Conservation (phyloP, 2,329 filamentous ascomycete genomes). For the Furcasterigmium sp. region DNA sequence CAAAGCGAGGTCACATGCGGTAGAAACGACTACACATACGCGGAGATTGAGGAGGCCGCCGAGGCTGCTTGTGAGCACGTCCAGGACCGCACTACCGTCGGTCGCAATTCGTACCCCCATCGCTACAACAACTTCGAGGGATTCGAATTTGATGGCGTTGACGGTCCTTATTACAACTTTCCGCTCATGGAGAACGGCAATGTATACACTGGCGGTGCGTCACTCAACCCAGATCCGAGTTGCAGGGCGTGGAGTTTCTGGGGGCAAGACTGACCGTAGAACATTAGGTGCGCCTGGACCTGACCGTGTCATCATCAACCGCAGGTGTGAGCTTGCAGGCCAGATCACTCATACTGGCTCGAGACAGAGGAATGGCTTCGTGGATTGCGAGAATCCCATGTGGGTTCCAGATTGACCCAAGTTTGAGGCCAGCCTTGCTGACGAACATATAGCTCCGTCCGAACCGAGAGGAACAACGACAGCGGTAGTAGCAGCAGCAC, state of each 20-base stretch:
- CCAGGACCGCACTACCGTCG: constrained; percentile 26
- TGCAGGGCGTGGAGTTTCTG: too few species aligned
- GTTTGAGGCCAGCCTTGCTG: background rate
- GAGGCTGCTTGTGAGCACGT: constrained; percentile 47
- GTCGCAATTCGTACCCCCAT: constrained; percentile 46
- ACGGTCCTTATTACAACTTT: constrained; percentile 59
- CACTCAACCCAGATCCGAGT: too few species aligned
- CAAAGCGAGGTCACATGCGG: constrained; percentile 47
- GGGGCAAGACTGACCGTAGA: constrained; percentile 1
- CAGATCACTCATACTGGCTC: constrained; percentile 67
- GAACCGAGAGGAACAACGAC: constrained; percentile 1
- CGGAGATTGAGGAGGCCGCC: constrained; percentile 42
- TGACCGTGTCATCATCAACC: constrained; percentile 65
- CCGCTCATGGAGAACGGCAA: constrained; percentile 45
- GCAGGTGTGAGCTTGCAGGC: constrained; percentile 49
- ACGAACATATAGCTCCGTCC: background rate
- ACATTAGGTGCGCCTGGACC: constrained; percentile 60
- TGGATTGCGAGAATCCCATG: constrained; percentile 41
- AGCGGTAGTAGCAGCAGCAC: too few species aligned
- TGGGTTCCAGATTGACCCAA: background rate
- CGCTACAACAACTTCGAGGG: constrained; percentile 58
- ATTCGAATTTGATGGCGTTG: constrained; percentile 50
- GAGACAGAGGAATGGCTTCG: constrained; percentile 59
- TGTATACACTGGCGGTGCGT: constrained; percentile 47
- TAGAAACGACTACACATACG: constrained; percentile 42